Base-by-base conservation (phyloP, 305 asterid species). In the Stenogyne calaminthoides region DNA sequence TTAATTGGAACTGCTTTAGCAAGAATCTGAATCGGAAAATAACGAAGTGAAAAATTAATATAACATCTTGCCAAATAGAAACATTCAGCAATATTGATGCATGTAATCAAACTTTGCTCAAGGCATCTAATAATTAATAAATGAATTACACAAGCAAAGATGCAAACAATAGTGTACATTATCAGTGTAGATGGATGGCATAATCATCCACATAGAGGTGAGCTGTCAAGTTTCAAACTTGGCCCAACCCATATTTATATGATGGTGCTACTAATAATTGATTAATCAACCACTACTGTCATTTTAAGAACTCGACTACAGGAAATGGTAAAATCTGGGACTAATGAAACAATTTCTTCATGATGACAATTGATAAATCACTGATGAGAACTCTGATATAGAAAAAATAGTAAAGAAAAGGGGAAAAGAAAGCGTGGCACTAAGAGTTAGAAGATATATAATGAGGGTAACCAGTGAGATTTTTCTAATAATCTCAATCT, bases 1-100 rank as follows among this genome's bases (percentile, higher is more conserved):
- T 90, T 90, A 67, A 95, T 88, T 9, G 98, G 99, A 81, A 95
- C 95, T 73, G 91, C 84, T 82, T 89, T 93, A 69, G 88, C 96
- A 74, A 92, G 92, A 86, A 95, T 90, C 98, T 95, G 90, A 64
- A 69, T 27, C 67, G 54, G 72, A 74, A 78, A 80, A 47, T 57
- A 12, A 73, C 25, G 54, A 62, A 76, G 67, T 9, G 75, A 67
- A 49, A 73, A 47, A 19, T 49, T 42, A 54, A 51, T 64, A 39
- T 62, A 67, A 73, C 62, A 39, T 42, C 70, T 68, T 57, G 39
- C 27, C 64, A 34, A 79, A 27, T 64, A 59, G 34, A 78, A 75
- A 72, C 55, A 46, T 34, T 61, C n/a, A 32, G 29, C 59, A 69
- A 39, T 55, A 74, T 52, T 52, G 36, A 34, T 46, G 36, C 65